Evolutionary conservation across 202 grass and related monocot species (phyloP).

Genomic region (Digitaria exilis): DNA sequence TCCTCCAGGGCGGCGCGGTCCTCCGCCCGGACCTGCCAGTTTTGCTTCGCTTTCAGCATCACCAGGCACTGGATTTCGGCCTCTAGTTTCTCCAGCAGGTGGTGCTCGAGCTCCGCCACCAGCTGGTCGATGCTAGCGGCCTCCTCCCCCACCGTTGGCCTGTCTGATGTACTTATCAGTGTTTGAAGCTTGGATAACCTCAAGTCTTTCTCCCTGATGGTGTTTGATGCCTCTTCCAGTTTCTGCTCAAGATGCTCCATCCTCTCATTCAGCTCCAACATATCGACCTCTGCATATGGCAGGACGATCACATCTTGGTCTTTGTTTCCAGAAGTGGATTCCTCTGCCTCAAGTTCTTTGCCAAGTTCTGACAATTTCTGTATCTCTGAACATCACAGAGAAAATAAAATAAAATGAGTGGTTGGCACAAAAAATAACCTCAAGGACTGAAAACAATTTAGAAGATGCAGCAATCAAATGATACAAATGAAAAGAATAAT

Average conservation of each 20-base stretch:
- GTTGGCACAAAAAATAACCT: conserved; percentile 24
- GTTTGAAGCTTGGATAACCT: conserved; percentile 50
- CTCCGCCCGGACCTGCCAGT: conserved; percentile 52
- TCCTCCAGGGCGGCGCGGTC: conserved; percentile 60
- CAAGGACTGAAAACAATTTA: background rate
- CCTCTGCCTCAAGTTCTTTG: conserved; percentile 36
- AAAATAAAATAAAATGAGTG: conserved; percentile 26
- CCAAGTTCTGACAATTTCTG: conserved; percentile 51
- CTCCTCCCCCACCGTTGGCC: background rate
- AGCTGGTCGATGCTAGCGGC: conserved; percentile 37
- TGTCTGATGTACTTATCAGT: conserved; percentile 16
- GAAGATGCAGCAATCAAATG: background rate
- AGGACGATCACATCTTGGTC: conserved; percentile 22
- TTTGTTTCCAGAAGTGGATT: conserved; percentile 43
- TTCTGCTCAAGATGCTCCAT: conserved; percentile 56
- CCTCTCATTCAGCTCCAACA: conserved; percentile 45
- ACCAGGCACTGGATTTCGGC: conserved; percentile 58
- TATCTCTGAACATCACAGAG: conserved; percentile 47
- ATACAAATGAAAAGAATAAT: background rate
- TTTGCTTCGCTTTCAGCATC: conserved; percentile 57
- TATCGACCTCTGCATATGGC: background rate
- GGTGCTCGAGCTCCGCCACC: conserved; percentile 53
- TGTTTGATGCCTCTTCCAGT: conserved; percentile 52
- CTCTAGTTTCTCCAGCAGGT: conserved; percentile 57
- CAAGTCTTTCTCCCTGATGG: conserved; percentile 53